These are phyloP conservation scores for Debaryomyces singareniensis DNA, from an alignment of 1,139 yeast species.

Conservation along the genomic window DNA sequence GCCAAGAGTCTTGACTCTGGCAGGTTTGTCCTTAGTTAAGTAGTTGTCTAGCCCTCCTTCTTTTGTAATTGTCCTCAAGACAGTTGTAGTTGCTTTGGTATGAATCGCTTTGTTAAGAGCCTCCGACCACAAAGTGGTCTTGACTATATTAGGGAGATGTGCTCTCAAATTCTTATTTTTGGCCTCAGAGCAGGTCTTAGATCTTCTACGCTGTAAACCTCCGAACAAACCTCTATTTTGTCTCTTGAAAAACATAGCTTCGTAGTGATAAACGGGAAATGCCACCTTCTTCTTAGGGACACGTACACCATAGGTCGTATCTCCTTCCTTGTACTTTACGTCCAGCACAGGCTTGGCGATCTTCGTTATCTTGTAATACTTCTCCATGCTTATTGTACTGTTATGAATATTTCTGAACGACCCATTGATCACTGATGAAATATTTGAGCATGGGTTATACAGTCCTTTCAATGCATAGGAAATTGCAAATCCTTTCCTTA, in stretches of 20 bases:
- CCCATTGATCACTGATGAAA: not conserved
- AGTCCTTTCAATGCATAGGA: too few relatives aligned
- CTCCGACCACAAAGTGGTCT: slow-evolving; percentile 79
- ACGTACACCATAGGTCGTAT: slow-evolving; percentile 22
- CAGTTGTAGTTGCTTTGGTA: slow-evolving; percentile 71
- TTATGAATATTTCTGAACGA: slow-evolving; percentile 4
- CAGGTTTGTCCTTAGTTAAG: slow-evolving; percentile 77
- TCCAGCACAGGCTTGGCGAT: slow-evolving; percentile 34
- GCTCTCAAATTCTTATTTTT: slow-evolving; percentile 69
- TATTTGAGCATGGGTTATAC: too few relatives aligned
- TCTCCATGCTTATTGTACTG: slow-evolving; percentile 9
- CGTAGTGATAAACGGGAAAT: slow-evolving; percentile 79
- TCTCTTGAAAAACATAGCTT: slow-evolving; percentile 70
- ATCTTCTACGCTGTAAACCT: slow-evolving; percentile 74
- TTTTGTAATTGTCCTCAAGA: slow-evolving; percentile 75
- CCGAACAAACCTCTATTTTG: slow-evolving; percentile 87
- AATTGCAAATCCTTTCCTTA: too few relatives aligned
- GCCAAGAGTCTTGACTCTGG: slow-evolving; percentile 88
- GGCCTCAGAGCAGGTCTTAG: slow-evolving; percentile 71
- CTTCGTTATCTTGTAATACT: slow-evolving; percentile 34
- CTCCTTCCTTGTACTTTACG: slow-evolving; percentile 32
- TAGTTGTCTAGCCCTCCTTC: slow-evolving; percentile 95
- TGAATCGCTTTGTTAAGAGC: slow-evolving; percentile 50
- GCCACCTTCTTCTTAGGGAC: slow-evolving; percentile 44
- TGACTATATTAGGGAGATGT: slow-evolving; percentile 78